Evolutionary conservation across 345 rosid genomes (phyloP).

Genomic region (Erodium maritimum): DNA sequence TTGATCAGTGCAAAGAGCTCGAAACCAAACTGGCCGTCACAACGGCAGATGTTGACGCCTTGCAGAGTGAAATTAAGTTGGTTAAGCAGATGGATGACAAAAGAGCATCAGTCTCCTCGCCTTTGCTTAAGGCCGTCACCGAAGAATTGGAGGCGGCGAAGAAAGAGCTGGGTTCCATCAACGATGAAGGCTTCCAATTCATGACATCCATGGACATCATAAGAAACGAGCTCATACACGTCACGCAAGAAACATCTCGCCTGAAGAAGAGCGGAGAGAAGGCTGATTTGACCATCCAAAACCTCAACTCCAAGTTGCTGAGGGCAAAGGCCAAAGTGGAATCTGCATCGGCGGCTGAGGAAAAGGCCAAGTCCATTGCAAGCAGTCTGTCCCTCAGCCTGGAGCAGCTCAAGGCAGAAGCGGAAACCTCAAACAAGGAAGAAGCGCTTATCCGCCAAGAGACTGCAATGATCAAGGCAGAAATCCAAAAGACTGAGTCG

Average conservation of each 20-base stretch:
- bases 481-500: slow-evolving; percentile 33
- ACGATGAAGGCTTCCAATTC: slow-evolving; percentile 46
- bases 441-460: slow-evolving; percentile 36
- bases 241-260: slow-evolving; percentile 33
- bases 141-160: slow-evolving; percentile 54
- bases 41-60: slow-evolving; percentile 36
- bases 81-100: slow-evolving; percentile 32
- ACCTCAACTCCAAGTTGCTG: slow-evolving; percentile 60
- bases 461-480: slow-evolving; percentile 30
- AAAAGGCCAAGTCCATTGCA: slow-evolving; percentile 37
- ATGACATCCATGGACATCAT: slow-evolving; percentile 54
- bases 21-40: slow-evolving; percentile 50
- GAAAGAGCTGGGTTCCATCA: slow-evolving; percentile 41
- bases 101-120: slow-evolving; percentile 14
- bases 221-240: slow-evolving; percentile 46
- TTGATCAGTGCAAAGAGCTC: slow-evolving; percentile 34
- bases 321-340: slow-evolving; percentile 54
- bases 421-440: slow-evolving; percentile 48
- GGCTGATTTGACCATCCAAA: slow-evolving; percentile 34
- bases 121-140: slow-evolving; percentile 25
- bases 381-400: slow-evolving; percentile 41
- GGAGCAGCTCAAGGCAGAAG: slow-evolving; percentile 48
- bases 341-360: slow-evolving; percentile 38
- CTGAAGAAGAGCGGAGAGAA: slow-evolving; percentile 35
- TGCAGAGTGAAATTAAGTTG: slow-evolving; percentile 44